These are phyloP conservation scores for Colletotrichum cereale DNA, from an alignment of 2,329 filamentous ascomycete genomes.

Conservation along the genomic window DNA sequence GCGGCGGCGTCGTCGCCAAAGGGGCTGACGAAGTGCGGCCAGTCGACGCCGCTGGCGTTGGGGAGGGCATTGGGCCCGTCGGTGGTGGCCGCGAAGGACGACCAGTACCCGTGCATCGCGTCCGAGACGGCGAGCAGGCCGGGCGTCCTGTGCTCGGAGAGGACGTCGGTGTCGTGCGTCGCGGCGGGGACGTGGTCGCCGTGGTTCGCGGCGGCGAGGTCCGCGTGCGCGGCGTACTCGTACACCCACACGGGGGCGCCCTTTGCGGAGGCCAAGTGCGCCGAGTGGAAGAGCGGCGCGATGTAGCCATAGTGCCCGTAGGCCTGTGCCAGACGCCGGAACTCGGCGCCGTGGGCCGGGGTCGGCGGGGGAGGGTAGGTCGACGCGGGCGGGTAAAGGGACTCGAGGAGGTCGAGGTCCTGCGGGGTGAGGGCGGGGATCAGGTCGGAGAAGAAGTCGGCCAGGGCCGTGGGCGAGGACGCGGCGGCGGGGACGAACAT, in stretches of 20 bases:
- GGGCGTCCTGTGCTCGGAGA: constrained; percentile 58
- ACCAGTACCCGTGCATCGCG: constrained; percentile 57
- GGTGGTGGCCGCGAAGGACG: constrained; percentile 49
- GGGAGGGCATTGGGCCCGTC: constrained; percentile 29
- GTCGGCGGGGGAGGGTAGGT: constrained; percentile 33
- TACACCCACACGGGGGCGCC: constrained; percentile 64
- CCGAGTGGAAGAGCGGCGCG: constrained; percentile 72
- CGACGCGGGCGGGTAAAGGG: constrained; percentile 67
- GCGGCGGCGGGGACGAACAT: constrained; percentile 69
- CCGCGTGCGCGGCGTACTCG: constrained; percentile 66
- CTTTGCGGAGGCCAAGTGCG: constrained; percentile 55
- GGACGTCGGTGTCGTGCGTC: constrained; percentile 54
- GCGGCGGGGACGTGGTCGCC: constrained; percentile 60
- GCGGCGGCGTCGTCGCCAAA: constrained; percentile 45
- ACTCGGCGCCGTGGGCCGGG: constrained; percentile 63
- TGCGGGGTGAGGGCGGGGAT: constrained; percentile 66
- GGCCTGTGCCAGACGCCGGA: constrained; percentile 68
- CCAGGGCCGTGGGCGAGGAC: constrained; percentile 51
- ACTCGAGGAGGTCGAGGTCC: constrained; percentile 68
- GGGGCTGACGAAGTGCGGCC: constrained; percentile 59
- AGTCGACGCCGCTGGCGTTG: constrained; percentile 46
- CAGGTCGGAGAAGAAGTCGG: constrained; percentile 71
- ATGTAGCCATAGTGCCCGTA: constrained; percentile 76
- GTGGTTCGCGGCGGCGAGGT: constrained; percentile 58
- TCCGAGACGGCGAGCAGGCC: constrained; percentile 49